Base-by-base conservation (phyloP, 2,329 filamentous ascomycete genomes). In the Curvularia eragrostidis region DNA sequence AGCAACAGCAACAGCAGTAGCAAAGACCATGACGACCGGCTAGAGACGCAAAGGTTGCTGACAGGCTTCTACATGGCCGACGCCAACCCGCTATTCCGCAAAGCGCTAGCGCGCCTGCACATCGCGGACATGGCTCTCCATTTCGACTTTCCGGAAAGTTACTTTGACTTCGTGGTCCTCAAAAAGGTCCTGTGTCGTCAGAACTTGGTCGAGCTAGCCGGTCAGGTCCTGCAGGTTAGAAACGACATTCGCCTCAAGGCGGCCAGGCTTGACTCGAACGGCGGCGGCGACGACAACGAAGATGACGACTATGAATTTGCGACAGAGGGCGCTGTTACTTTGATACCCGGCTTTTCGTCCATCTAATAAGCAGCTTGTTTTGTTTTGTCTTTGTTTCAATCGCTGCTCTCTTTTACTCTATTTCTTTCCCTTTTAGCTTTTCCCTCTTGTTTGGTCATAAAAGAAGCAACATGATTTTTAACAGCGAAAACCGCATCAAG, bases 61-160 rank as follows among this genome's bases (percentile, higher is more conserved):
- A 63, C 61, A 3, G 62, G 63, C 2, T 73, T 75, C 44, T 65
- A 69, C 50, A 59, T 64, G 19, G 67, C 66, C 36, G 68, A 71
- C 28, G 56, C 50, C 15, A 57, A 65, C 32, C 32, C 49, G 18
- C 43, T 61, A 6, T 73, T 72, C 49, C 55, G 49, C 13, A 51
- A 57, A 18, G 60, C 68, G 1, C 48, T 74, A 3, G 49, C 64
- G 2, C 52, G 54, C 5, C 47, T 73, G 5, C 21, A 60, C 10
- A 44, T 60, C 4, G 42, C 53, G 5, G 50, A 52, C 2, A 46
- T 73, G 5, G 52, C 60, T 8, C 49, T 74, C 3, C 48, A 58
- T n/a, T 74, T 74, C 43, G 63, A 66, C 18, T 75, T 75, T 49
- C 60, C 65, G 1, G 71, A 75, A 49, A 69, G 65, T 44, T 71